Conservation (phyloP, 768 basidiomycete genomes). For the Lactifluus subvellereus region DNA sequence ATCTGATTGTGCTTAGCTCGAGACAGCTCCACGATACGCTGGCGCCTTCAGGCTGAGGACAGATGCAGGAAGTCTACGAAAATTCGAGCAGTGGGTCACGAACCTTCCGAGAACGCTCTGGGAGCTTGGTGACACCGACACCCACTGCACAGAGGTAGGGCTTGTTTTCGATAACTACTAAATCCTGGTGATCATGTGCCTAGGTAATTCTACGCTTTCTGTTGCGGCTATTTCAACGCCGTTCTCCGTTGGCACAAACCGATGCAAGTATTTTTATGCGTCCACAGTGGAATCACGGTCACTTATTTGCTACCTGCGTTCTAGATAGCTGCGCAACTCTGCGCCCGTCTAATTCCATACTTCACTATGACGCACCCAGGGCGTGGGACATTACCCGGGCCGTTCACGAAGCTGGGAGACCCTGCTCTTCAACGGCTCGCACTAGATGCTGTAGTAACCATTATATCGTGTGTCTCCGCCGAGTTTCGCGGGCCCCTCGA, state of each 20-base stretch:
- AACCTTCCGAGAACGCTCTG: conserved; percentile 79
- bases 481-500: conserved; percentile 18
- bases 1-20: conserved; percentile 41
- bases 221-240: conserved; percentile 54
- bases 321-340: conserved; percentile 45
- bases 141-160: conserved; percentile 53
- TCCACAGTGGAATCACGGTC: conserved; percentile 6
- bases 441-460: conserved; percentile 51
- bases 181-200: background rate
- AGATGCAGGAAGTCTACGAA: conserved; percentile 28
- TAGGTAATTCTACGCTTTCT: conserved; percentile 58
- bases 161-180: background rate
- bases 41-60: conserved; percentile 42
- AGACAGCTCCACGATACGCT: conserved; percentile 46
- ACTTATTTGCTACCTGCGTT: conserved; percentile 20
- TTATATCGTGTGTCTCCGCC: conserved; percentile 22
- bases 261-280: conserved; percentile 36
- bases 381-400: conserved; percentile 69
- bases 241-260: conserved; percentile 38
- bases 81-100: conserved; percentile 59
- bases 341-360: conserved; percentile 63
- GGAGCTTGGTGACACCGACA: conserved; percentile 66
- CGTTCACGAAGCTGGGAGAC: conserved; percentile 62
- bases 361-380: conserved; percentile 73
- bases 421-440: conserved; percentile 48